These are phyloP conservation scores for Monosporascus sp. DNA, from an alignment of 2,329 filamentous ascomycete species.

Conservation along the genomic window DNA sequence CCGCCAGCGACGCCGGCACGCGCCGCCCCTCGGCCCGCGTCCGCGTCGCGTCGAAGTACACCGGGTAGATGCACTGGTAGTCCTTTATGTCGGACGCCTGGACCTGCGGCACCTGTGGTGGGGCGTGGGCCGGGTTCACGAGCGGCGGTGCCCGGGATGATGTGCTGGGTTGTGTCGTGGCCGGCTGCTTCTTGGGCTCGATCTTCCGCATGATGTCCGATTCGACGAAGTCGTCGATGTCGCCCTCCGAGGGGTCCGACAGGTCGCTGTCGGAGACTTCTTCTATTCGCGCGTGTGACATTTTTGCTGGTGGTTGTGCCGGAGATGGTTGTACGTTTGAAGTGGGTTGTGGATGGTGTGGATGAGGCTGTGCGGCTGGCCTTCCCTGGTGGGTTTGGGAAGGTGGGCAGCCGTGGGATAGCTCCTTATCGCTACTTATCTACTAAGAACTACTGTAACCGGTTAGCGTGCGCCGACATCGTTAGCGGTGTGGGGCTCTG, in stretches of 20 bases:
- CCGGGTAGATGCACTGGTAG: slow-evolving; percentile 86
- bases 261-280: slow-evolving; percentile 73
- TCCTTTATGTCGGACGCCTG: slow-evolving; percentile 59
- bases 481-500: no score
- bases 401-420: no score
- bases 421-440: no score
- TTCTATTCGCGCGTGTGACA: slow-evolving; percentile 87
- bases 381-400: no score
- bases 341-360: no score
- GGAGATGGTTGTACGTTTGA: no score
- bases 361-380: no score
- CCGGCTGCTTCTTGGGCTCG: slow-evolving; percentile 26
- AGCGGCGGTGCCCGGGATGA: slow-evolving; percentile 18
- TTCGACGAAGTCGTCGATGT: slow-evolving; percentile 62
- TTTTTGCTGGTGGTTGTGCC: slow-evolving; percentile 30
- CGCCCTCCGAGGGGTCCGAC: slow-evolving; percentile 83
- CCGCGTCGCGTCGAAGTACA: slow-evolving; percentile 84
- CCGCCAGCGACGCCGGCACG: slow-evolving; percentile 66
- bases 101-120: slow-evolving; percentile 29
- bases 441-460: no score
- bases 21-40: slow-evolving; percentile 75
- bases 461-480: no score
- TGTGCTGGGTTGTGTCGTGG: slow-evolving; percentile 11
- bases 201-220: slow-evolving; percentile 49
- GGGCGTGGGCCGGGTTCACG: slow-evolving; percentile 32